Base-by-base conservation (phyloP, 441 rosid species). In the Aleurites moluccanus region DNA sequence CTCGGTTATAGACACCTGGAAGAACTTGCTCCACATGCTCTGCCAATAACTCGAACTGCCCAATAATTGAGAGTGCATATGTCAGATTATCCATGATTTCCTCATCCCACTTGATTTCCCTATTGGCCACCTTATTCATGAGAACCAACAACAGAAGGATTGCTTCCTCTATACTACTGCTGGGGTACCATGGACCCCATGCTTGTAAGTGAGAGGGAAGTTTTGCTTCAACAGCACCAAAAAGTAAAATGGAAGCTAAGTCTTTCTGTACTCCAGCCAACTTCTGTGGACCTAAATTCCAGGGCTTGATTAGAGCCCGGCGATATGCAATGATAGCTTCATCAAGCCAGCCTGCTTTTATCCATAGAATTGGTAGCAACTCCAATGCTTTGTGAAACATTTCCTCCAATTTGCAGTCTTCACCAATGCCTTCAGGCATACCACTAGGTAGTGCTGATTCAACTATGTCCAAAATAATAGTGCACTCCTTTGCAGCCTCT, bases 401-500 rank as follows among this genome's bases (percentile, higher is more conserved):
- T 42, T 91, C 96, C 85, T 88, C 89, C 78, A 96, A 76, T 80
- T 92, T 96, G 87, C 87, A 83, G 60, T 85, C 90, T 65, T 88
- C 93, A 64, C 74, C 83, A 64, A 85, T 74, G 55, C 85, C 86
- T 53, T 82, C 81, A 38, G 86, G 86, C 86, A 90, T 86, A 47
- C 98, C 97, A 75, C 76, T 82, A 14, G 97, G 96, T 49, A 91
- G 77, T 23, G 93, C 93, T 70, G 92, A 82, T 81, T 92, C 99
- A 77, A 91, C 87, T 38, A 85, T 78, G 53, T 91, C 93, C 80
- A 93, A 64, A 33, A 93, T 90, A 70, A 86, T 75, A 67, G 86
- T 85, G 85, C 99, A 91, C 83, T 92, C 97, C 83, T 85, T 91
- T 30, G 94, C 98, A 83, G 98, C 98, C 79, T 91, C 98, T 93